These are phyloP conservation scores for Cadophora malorum DNA, from an alignment of 2,329 filamentous ascomycete species.

Conservation along the genomic window DNA sequence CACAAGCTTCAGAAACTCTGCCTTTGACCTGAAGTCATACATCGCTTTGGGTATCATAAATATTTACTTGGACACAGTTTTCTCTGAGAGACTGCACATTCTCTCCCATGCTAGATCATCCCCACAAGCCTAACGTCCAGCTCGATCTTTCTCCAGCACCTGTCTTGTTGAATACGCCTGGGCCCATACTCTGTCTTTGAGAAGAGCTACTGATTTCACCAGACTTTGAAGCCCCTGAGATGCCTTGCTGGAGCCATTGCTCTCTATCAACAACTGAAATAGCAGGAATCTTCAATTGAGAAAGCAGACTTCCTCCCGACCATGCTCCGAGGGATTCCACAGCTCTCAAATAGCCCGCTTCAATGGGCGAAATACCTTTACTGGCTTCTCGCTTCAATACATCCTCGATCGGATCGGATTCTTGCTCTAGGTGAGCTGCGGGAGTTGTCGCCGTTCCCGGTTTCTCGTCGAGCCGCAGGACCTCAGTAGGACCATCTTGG, in stretches of 20 bases:
- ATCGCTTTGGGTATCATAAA: constrained; percentile 13
- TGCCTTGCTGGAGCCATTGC: constrained; percentile 71
- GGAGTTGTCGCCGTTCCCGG: constrained; percentile 16
- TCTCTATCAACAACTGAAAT: constrained; percentile 76
- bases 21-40: background rate
- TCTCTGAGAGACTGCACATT: background rate
- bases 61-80: background rate
- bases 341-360: constrained; percentile 67
- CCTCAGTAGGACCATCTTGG: constrained; percentile 34
- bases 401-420: constrained; percentile 63
- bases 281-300: constrained; percentile 71
- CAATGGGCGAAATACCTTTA: constrained; percentile 49
- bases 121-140: constrained; percentile 71
- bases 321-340: constrained; percentile 76
- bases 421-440: constrained; percentile 49
- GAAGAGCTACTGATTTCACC: constrained; percentile 60
- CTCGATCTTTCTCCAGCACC: constrained; percentile 50
- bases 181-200: constrained; percentile 69
- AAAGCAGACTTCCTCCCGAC: constrained; percentile 74
- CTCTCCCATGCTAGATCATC: constrained; percentile 28
- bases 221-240: constrained; percentile 64
- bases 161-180: constrained; percentile 55
- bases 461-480: constrained; percentile 25
- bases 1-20: background rate
- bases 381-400: constrained; percentile 56